A percentile compares a stretch with the other conserved stretches of the same genome.
Evolutionary conservation across 768 basidiomycete species (phyloP).

Genomic region (Basidioascus undulatus): DNA sequence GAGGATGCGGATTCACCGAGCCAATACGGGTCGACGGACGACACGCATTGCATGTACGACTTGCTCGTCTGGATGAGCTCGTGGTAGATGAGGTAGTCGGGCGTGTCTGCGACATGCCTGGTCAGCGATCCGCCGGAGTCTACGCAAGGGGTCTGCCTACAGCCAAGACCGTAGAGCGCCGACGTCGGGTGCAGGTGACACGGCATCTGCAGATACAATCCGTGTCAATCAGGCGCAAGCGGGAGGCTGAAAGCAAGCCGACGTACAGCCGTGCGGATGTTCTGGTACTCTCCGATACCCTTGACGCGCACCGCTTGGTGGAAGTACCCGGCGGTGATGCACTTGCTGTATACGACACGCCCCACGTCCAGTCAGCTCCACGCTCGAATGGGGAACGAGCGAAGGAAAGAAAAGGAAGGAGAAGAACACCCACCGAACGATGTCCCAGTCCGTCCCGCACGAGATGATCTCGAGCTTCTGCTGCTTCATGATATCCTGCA

Average conservation of each 20-base stretch:
- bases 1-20: conserved; percentile 34
- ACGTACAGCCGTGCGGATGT: conserved; percentile 54
- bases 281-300: conserved; percentile 97
- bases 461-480: conserved; percentile 89
- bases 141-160: conserved; percentile 25
- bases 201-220: conserved; percentile 26
- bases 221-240: neutral
- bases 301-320: conserved; percentile 96
- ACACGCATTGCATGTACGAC: conserved; percentile 95
- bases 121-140: neutral
- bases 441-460: conserved; percentile 82
- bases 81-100: conserved; percentile 90
- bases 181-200: conserved; percentile 93
- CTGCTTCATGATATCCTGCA: conserved; percentile 98
- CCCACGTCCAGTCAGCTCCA: neutral
- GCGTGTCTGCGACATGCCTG: conserved; percentile 37
- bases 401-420: conserved; percentile 7
- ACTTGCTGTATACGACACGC: conserved; percentile 35
- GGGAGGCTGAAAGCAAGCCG: neutral
- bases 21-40: conserved; percentile 92
- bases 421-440: conserved; percentile 32
- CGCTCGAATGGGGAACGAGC: neutral
- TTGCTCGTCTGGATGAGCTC: conserved; percentile 21
- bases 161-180: conserved; percentile 85
- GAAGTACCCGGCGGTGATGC: conserved; percentile 93